Conservation (phyloP, 2,329 filamentous ascomycete species). For the Trichophyton verrucosum region DNA sequence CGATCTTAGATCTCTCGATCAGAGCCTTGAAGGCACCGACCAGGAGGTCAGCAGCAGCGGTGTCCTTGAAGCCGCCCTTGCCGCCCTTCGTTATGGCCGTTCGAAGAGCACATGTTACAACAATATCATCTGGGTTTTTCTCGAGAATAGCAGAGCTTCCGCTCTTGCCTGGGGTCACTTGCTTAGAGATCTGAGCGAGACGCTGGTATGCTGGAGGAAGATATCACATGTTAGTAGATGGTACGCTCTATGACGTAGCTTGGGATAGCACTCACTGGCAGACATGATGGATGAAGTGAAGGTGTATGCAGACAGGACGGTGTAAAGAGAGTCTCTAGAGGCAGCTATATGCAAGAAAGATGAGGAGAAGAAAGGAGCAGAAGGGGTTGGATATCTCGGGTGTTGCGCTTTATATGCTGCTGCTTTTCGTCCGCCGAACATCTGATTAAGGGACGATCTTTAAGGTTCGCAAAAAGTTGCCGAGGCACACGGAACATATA, state of each 20-base stretch:
- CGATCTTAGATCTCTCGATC: conserved; percentile 74
- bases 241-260: conserved; percentile 8
- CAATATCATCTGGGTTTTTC: conserved; percentile 56
- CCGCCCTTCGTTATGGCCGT: conserved; percentile 87
- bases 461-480: conserved; percentile 16
- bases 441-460: conserved; percentile 2
- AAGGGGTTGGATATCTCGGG: background rate
- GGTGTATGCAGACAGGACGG: conserved; percentile 5
- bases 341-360: background rate
- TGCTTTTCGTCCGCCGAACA: background rate
- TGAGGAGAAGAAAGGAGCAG: background rate
- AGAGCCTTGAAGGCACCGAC: conserved; percentile 70
- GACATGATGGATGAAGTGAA: conserved; percentile 28
- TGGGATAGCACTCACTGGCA: conserved; percentile 24
- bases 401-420: conserved; percentile 1
- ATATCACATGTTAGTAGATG: conserved; percentile 15
- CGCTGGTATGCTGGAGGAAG: conserved; percentile 41
- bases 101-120: conserved; percentile 83
- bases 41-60: conserved; percentile 71
- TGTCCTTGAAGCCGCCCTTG: conserved; percentile 93
- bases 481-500: conserved; percentile 21
- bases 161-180: conserved; percentile 35
- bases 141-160: conserved; percentile 26
- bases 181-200: conserved; percentile 46
- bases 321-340: conserved; percentile 6